Base-by-base conservation (phyloP, 208 protist genomes). In the Tritrichomonas musculus region DNA sequence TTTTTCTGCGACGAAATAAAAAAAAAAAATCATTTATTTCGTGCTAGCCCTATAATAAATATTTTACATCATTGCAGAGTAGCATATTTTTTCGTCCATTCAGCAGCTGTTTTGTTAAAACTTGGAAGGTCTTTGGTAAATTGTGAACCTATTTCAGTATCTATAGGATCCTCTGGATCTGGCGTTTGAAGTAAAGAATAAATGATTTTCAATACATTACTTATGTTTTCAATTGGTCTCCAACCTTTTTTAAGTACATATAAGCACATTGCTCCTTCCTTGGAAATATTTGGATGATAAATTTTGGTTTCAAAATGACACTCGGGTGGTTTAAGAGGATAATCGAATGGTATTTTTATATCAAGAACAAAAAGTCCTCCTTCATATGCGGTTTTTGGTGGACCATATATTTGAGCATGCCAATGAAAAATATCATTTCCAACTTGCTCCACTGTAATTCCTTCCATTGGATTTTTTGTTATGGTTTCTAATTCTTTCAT, bases 261-360 rank as follows among this genome's bases (percentile, higher is more conserved):
- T 33, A 44, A 30, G n/a, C 69, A 77, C 9, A 77, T 77, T n/a
- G 5, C 36, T 33, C 69, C 69, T 36, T 77, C 14, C 36, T 8
- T 14, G 25, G 13, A 8, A 77, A 77, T 30, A 41, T 77, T 77
- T n/a, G n/a, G 36, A 30, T 77, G 69, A 27, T 77, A 93, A 30
- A 93, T 93, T 30, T 49, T 80, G 11, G 93, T 93, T 8, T 77
- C 73, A 50, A 93, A 93, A 39, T 93, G 93, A 44, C 60, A 60
- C 49, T 93, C 14, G 4, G 93, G 93, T 49, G 93, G 93, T n/a
- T 93, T 84, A 41, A 93, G 55, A 11, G 93, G 93, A 75, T 93
- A 93, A 30, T 93, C 92, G 27, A 80, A 80, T 33, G 93, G 93
- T 14, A 93, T 69, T 39, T 93, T 53, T 13, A 93, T 93, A 39